These are phyloP conservation scores for Penicillium sp. DNA, from an alignment of 2,329 filamentous ascomycete species.

Conservation along the genomic window DNA sequence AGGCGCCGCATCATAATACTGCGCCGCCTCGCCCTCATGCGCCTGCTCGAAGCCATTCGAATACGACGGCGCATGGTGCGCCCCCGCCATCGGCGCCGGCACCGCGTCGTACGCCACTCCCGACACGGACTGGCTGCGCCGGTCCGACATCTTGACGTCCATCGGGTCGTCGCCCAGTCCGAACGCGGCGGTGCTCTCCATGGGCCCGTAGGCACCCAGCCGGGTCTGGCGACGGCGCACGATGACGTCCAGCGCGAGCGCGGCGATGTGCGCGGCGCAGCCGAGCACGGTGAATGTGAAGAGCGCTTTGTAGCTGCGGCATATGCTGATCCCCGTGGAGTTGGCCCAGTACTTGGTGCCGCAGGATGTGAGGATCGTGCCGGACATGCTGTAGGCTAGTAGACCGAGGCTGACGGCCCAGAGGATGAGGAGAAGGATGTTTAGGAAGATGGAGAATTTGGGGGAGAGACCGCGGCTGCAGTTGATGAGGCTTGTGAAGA, in stretches of 20 bases:
- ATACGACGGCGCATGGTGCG: slow-evolving; percentile 8
- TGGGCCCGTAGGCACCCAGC: slow-evolving; percentile 50
- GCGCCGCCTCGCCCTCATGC: slow-evolving; percentile 26
- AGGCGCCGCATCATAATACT: slow-evolving; percentile 30
- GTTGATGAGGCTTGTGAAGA: slow-evolving; percentile 52
- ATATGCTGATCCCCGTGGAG: slow-evolving; percentile 55
- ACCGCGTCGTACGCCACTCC: slow-evolving; percentile 11
- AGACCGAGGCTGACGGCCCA: slow-evolving; percentile 55
- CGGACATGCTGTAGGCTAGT: slow-evolving; percentile 53
- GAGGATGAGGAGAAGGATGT: slow-evolving; percentile 49
- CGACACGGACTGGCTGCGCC: slow-evolving; percentile 17
- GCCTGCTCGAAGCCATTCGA: slow-evolving; percentile 18
- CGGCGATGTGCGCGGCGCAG: slow-evolving; percentile 45
- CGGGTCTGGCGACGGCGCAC: slow-evolving; percentile 46
- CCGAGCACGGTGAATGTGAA: slow-evolving; percentile 56
- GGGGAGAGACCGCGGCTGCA: slow-evolving; percentile 53
- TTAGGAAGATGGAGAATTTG: slow-evolving; percentile 50
- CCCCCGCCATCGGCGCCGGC: slow-evolving; percentile 7
- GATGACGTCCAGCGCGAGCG: slow-evolving; percentile 51
- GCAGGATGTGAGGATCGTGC: slow-evolving; percentile 54
- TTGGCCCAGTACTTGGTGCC: slow-evolving; percentile 53
- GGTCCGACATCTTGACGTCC: slow-evolving; percentile 38
- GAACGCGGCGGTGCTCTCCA: slow-evolving; percentile 33
- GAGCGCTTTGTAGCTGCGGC: slow-evolving; percentile 58
- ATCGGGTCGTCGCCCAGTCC: slow-evolving; percentile 28